A percentile compares a stretch with the other conserved stretches of the same genome.
These are phyloP conservation scores for Russula olivacea DNA, from an alignment of 768 basidiomycete species.

Conservation along the genomic window DNA sequence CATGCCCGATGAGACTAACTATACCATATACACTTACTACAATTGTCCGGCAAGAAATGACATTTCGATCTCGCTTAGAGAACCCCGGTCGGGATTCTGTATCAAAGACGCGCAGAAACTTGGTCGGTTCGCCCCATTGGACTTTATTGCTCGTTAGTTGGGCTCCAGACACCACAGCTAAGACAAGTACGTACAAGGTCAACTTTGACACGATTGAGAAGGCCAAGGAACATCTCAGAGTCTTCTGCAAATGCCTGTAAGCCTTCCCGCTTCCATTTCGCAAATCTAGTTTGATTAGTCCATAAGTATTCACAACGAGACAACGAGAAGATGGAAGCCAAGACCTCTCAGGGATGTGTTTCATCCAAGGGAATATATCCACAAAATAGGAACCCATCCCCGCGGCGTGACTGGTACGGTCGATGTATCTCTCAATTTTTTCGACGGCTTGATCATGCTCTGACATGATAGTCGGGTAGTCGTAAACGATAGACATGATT, in stretches of 20 bases:
- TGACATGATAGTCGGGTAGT: conserved; percentile 8
- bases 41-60: background rate
- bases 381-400: background rate
- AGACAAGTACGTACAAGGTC: background rate
- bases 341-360: conserved; percentile 4
- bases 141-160: background rate
- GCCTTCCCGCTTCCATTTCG: conserved; percentile 11
- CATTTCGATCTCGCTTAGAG: background rate
- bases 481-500: conserved; percentile 29
- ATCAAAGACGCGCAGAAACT: conserved; percentile 6
- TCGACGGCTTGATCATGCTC: background rate
- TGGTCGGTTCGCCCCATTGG: background rate
- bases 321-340: background rate
- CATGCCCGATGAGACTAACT: background rate
- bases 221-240: conserved; percentile 3
- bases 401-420: background rate
- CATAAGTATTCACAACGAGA: background rate
- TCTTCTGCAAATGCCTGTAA: background rate
- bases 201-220: background rate
- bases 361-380: conserved; percentile 10
- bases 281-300: background rate
- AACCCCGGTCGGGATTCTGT: background rate
- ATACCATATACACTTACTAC: background rate
- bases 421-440: background rate
- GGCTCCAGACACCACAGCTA: too few species aligned